A percentile compares a stretch with the other conserved stretches of the same genome.
Conservation (phyloP, 2,329 filamentous ascomycete species). For the Dichotomopilus funicola region DNA sequence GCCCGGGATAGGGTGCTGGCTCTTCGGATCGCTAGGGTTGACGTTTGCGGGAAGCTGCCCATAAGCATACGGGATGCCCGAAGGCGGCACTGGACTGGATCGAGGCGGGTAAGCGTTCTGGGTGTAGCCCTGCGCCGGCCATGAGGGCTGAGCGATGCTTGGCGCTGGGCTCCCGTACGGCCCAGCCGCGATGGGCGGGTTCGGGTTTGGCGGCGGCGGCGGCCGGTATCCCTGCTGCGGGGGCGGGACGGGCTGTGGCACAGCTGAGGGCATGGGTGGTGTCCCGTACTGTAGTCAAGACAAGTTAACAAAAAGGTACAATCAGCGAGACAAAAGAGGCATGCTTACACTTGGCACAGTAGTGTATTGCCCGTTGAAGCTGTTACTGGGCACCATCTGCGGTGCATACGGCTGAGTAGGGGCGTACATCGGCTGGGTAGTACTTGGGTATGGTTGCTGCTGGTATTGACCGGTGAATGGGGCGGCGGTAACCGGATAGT, state of each 20-base stretch:
- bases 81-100: slow-evolving; percentile 21
- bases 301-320: slow-evolving; percentile 2
- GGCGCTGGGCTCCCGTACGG: slow-evolving; percentile 32
- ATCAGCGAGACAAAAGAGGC: background rate
- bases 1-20: slow-evolving; percentile 76
- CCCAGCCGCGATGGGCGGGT: slow-evolving; percentile 27
- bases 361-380: slow-evolving; percentile 40
- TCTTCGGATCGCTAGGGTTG: slow-evolving; percentile 64
- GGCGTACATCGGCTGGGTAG: slow-evolving; percentile 41
- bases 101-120: slow-evolving; percentile 26
- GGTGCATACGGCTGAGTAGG: slow-evolving; percentile 38
- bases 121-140: slow-evolving; percentile 30
- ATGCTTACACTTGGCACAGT: slow-evolving; percentile 40
- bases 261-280: slow-evolving; percentile 25
- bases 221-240: slow-evolving; percentile 29
- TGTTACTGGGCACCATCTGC: slow-evolving; percentile 34
- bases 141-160: slow-evolving; percentile 29
- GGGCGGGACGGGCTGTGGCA: slow-evolving; percentile 19
- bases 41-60: slow-evolving; percentile 68
- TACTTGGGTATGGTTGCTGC: slow-evolving; percentile 39
- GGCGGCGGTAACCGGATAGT: slow-evolving; percentile 39
- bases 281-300: slow-evolving; percentile 30
- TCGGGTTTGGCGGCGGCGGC: slow-evolving; percentile 20
- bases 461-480: slow-evolving; percentile 41
- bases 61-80: slow-evolving; percentile 61